Conservation (phyloP, 2,329 filamentous ascomycete species). For the Neocucurbitaria cava region DNA sequence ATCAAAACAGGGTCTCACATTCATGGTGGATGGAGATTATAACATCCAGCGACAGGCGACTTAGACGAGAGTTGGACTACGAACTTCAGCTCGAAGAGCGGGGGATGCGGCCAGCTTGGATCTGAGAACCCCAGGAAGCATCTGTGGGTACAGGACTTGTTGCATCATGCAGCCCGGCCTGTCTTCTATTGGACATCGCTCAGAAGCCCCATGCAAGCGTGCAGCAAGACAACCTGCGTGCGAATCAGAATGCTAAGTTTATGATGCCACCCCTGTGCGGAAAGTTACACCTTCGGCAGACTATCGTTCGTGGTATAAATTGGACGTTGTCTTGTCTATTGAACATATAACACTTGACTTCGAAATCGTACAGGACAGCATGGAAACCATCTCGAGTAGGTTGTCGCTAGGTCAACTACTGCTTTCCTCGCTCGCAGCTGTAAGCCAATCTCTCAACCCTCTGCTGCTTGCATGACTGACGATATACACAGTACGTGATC, state of each 20-base stretch:
- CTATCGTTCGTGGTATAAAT: not conserved
- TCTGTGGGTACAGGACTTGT: not conserved
- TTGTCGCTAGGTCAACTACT: not conserved
- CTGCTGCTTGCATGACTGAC: not conserved
- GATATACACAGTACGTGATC: constrained; percentile 6
- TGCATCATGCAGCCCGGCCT: not conserved
- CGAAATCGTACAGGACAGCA: not conserved
- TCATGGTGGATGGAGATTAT: too few relatives aligned
- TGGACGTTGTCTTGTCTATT: not conserved
- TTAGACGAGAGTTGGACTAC: not conserved
- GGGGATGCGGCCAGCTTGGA: not conserved
- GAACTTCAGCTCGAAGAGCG: not conserved
- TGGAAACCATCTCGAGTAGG: not conserved
- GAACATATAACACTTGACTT: not conserved
- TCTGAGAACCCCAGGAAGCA: not conserved
- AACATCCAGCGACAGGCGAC: not conserved
- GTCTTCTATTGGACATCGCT: not conserved
- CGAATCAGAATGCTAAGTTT: not conserved
- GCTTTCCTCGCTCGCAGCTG: not conserved
- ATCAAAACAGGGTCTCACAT: too few relatives aligned
- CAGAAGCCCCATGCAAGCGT: not conserved
- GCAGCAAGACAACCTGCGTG: not conserved
- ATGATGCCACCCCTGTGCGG: not conserved
- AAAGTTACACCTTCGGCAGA: too few relatives aligned
- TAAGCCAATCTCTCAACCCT: not conserved